Evolutionary conservation across 1,284 basidiomycete species (phyloP), one percentile per base, ranked within the genome.

Genomic region (Sanghuangporus baumii): DNA sequence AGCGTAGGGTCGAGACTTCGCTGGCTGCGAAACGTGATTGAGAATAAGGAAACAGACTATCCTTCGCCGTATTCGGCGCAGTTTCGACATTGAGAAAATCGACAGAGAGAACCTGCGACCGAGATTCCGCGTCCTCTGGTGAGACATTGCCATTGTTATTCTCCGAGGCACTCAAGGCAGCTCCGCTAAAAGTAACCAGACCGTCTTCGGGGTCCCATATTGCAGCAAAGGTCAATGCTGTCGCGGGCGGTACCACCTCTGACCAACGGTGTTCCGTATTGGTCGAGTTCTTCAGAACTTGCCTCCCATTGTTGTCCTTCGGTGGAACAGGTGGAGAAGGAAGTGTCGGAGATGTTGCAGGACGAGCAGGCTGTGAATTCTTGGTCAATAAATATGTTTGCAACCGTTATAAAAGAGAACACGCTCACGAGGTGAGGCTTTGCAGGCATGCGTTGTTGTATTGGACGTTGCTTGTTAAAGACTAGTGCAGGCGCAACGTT

Each of bases 191-290:
- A 26, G 80, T 79, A 65, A 84, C 76, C 69, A 84, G 77, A 31
- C 81, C 84, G 11, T 83, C 80, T 1, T 79, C 77, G 3, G 79
- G 78, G 65, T 85, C 83, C 80, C 81, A 85, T 46, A 85, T 72
- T 6, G 83, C 82, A 5, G 82, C 83, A 66, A 85, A 85, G 8
- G 80, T 82, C 65, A 85, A 74, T 2, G 79, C 82, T 31, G 79
- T 75, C 61, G 81, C 78, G 4, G 83, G 81, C 20, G 83, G 82
- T 9, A 83, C 74, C 58, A 84, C 71, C 47, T 83, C 79, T 11
- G 83, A 84, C 83, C 83, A 85, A 46, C 80, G 78, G 57, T 71
- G 74, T 43, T 65, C 66, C 16, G 51, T 16, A 48, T 38, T n/a
- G 16, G n/a, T 11, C 16, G 50, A 8, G 6, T 23, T 26, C 16